phyloP scores from a whole-genome alignment of 129 eudicot genomes.

The Centella asiatica region DNA sequence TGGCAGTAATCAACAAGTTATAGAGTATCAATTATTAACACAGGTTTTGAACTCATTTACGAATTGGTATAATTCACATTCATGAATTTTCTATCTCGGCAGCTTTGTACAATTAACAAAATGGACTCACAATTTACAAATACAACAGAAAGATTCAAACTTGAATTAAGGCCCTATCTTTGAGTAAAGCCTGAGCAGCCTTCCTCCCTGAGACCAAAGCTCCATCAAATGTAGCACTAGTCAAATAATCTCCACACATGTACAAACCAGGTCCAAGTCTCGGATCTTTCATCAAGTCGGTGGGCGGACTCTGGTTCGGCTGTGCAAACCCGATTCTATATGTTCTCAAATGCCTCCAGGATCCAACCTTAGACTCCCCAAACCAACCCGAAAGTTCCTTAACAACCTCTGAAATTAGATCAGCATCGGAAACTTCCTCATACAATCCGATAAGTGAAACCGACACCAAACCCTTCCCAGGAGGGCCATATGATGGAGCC shows the following conservation, averaged over 20 bases:
- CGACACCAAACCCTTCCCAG: conserved; percentile 77
- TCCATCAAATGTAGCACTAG: conserved; percentile 93
- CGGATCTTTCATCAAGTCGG: conserved; percentile 62
- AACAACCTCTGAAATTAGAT: conserved; percentile 40
- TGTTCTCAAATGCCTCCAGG: conserved; percentile 68
- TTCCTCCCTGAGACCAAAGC: conserved; percentile 85
- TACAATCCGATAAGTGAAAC: conserved; percentile 73
- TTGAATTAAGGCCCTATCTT: conserved; percentile 34
- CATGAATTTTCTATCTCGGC: not conserved
- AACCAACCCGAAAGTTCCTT: conserved; percentile 77
- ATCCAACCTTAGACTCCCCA: conserved; percentile 41
- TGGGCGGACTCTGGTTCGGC: conserved; percentile 94
- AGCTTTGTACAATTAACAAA: not conserved
- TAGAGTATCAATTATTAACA: no score
- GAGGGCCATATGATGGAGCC: conserved; percentile 72
- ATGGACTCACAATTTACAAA: conserved; percentile 11
- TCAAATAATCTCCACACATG: conserved; percentile 77
- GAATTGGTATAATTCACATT: not conserved
- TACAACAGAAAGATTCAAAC: conserved; percentile 13
- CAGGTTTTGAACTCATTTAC: no score
- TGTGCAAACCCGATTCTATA: conserved; percentile 72
- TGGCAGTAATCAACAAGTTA: no score
- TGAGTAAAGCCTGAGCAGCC: conserved; percentile 77
- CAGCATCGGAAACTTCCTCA: conserved; percentile 47
- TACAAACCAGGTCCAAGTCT: conserved; percentile 56